Evolutionary conservation across 306 rosid genomes (phyloP).

Genomic region (Sophora flavescens): DNA sequence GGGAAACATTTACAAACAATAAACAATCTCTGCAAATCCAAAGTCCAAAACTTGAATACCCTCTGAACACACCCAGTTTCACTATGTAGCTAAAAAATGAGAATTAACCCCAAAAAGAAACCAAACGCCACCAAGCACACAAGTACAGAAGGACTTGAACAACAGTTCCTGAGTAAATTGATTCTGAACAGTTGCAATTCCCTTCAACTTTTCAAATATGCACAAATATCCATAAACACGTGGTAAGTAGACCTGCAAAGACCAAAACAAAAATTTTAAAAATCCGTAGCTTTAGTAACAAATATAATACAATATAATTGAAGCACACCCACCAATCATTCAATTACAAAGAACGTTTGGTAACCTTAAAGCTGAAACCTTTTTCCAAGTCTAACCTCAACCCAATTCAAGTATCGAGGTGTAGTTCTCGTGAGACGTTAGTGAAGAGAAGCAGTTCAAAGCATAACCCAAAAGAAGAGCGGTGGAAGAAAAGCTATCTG

Average conservation of each 20-base stretch:
- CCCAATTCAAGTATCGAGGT: slow-evolving; percentile 31
- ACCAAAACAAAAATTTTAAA: background rate
- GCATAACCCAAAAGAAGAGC: background rate
- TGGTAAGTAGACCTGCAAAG: slow-evolving; percentile 27
- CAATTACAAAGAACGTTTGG: slow-evolving; percentile 55
- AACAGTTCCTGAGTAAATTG: slow-evolving; percentile 32
- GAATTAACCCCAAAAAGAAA: slow-evolving; percentile 37
- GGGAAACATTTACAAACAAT: background rate
- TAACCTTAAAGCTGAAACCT: slow-evolving; percentile 48
- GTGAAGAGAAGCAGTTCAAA: slow-evolving; percentile 16
- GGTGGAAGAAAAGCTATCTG: background rate
- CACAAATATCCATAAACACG: slow-evolving; percentile 17
- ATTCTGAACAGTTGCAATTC: slow-evolving; percentile 31
- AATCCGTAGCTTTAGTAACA: slow-evolving; percentile 1
- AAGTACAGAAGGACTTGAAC: slow-evolving; percentile 30
- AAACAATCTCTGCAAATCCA: slow-evolving; percentile 26
- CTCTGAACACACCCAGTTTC: slow-evolving; percentile 20
- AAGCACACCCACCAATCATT: slow-evolving; percentile 42
- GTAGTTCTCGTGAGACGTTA: background rate
- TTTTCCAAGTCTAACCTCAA: slow-evolving; percentile 36
- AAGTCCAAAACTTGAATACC: slow-evolving; percentile 34
- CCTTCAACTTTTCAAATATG: background rate
- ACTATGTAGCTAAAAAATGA: background rate
- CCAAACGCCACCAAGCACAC: slow-evolving; percentile 28
- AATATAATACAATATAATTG: slow-evolving; percentile 1